Conservation (phyloP, 805 yeast genomes). For the Candida namnaoensis region DNA sequence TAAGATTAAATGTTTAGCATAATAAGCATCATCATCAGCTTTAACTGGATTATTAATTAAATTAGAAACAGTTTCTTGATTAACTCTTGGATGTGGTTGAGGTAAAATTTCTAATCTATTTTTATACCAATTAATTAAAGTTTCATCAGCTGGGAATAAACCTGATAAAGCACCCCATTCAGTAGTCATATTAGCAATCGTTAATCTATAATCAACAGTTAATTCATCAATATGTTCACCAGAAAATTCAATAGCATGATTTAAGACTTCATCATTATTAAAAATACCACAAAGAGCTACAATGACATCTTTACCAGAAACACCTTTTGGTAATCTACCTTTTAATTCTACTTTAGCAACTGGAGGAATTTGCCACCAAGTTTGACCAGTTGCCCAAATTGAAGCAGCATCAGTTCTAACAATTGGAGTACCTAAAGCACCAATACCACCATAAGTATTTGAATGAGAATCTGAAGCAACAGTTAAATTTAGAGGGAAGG, state of each 20-base stretch:
- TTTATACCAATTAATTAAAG: slow-evolving; percentile 71
- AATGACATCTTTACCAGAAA: slow-evolving; percentile 94
- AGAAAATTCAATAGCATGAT: slow-evolving; percentile 89
- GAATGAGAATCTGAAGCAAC: slow-evolving; percentile 98
- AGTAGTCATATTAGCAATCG: slow-evolving; percentile 96
- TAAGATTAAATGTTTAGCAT: slow-evolving; percentile 80
- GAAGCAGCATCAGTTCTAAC: slow-evolving; percentile 99
- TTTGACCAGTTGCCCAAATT: slow-evolving; percentile 99
- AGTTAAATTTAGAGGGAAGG: slow-evolving; percentile 85
- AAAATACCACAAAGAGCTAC: slow-evolving; percentile 92
- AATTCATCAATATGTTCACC: slow-evolving; percentile 70
- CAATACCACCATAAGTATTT: slow-evolving; percentile 96
- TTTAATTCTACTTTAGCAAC: slow-evolving; percentile 87
- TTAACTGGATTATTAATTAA: slow-evolving; percentile 31
- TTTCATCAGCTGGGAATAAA: slow-evolving; percentile 88
- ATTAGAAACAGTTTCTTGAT: slow-evolving; percentile 43
- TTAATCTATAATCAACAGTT: slow-evolving; percentile 76
- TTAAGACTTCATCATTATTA: slow-evolving; percentile 86
- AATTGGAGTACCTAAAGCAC: slow-evolving; percentile 92
- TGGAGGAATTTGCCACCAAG: slow-evolving; percentile 99
- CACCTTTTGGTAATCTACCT: slow-evolving; percentile 78
- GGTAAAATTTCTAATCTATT: slow-evolving; percentile 46
- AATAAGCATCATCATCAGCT: slow-evolving; percentile 73
- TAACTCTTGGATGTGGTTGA: slow-evolving; percentile 80
- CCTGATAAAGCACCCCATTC: slow-evolving; percentile 99